These are phyloP conservation scores for Priceomyces medius DNA, from an alignment of 805 yeast species.

Conservation along the genomic window DNA sequence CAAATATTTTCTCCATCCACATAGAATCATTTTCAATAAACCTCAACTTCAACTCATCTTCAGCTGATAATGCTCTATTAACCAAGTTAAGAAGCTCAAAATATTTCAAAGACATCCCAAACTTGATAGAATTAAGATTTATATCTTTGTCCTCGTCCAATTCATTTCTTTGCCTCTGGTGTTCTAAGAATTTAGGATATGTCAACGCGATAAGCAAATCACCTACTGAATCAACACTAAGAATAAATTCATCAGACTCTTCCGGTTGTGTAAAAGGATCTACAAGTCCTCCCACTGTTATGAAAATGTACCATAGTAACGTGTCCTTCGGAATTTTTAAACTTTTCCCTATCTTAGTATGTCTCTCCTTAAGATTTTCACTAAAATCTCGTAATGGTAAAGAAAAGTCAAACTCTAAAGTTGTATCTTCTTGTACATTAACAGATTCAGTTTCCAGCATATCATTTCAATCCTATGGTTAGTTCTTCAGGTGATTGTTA, in stretches of 20 bases:
- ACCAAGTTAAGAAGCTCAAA: constrained; percentile 40
- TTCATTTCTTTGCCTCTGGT: constrained; percentile 6
- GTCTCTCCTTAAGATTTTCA: constrained; percentile 12
- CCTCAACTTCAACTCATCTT: constrained; percentile 42
- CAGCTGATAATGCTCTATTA: constrained; percentile 35
- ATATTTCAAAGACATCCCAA: constrained; percentile 33
- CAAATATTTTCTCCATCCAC: constrained; percentile 20
- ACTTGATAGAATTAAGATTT: constrained; percentile 29
- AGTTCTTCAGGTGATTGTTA: background rate
- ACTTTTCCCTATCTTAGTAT: constrained; percentile 13
- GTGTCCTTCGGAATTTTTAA: constrained; percentile 17
- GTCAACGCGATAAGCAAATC: constrained; percentile 49
- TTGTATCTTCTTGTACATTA: constrained; percentile 12
- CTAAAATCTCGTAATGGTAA: constrained; percentile 11
- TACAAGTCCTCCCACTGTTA: constrained; percentile 24
- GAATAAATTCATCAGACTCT: constrained; percentile 50
- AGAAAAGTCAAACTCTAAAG: constrained; percentile 16
- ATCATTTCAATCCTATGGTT: constrained; percentile 14
- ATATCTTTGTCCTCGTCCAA: constrained; percentile 5
- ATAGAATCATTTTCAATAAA: constrained; percentile 39
- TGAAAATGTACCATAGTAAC: constrained; percentile 16
- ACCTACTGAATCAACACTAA: constrained; percentile 57
- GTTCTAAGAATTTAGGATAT: constrained; percentile 10
- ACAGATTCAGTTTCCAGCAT: constrained; percentile 18
- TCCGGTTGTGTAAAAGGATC: constrained; percentile 74